Conservation (phyloP, 371 early-diverging fungal species). For the Agmasoma carcini region DNA sequence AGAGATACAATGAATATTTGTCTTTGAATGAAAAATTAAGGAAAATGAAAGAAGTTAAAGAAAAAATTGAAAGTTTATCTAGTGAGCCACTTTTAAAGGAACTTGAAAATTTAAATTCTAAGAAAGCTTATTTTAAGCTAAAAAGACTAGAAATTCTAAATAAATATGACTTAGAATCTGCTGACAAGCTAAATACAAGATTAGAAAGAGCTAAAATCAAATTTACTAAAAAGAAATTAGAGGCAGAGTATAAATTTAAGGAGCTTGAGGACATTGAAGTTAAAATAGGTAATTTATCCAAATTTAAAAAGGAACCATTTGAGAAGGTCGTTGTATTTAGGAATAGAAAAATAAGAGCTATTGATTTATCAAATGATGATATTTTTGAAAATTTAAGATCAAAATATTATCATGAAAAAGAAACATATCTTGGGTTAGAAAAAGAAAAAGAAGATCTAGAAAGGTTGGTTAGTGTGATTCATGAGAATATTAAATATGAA, state of each 20-base stretch:
- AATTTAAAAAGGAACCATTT: neutral
- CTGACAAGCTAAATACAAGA: neutral
- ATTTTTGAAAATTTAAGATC: neutral
- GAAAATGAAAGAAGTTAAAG: neutral
- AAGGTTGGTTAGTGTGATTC: neutral
- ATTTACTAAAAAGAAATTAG: neutral
- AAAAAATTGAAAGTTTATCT: neutral
- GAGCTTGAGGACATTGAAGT: neutral
- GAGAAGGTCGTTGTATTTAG: neutral
- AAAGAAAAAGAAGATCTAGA: neutral
- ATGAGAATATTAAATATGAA: slow-evolving; percentile 24
- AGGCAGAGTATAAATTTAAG: neutral
- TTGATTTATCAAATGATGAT: neutral
- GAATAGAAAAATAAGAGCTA: neutral
- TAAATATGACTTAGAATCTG: neutral
- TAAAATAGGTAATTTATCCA: neutral
- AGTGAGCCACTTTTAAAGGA: neutral
- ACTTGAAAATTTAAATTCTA: slow-evolving; percentile 1
- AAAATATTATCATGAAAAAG: neutral
- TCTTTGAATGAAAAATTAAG: neutral
- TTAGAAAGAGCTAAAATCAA: neutral
- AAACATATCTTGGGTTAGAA: neutral
- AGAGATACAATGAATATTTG: neutral
- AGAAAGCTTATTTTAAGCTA: too few relatives aligned
- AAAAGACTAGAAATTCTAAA: too few relatives aligned